Base-by-base conservation (phyloP, 2,329 filamentous ascomycete species). In the Colletotrichum somersetense region DNA sequence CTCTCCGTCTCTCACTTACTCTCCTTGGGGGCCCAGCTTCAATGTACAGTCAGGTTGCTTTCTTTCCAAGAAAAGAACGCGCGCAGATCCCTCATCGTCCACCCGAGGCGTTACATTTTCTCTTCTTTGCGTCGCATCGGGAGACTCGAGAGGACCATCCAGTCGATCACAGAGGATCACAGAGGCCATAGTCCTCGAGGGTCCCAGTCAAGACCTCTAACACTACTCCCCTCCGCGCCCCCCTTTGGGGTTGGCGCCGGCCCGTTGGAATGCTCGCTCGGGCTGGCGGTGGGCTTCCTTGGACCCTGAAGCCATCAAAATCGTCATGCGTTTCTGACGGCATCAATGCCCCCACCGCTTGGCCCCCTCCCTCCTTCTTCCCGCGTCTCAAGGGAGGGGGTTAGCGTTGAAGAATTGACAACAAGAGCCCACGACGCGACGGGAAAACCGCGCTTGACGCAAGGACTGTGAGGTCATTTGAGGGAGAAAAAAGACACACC, bases 391-490 rank as follows among this genome's bases (percentile, higher is more conserved):
- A 63, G 68, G 67, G n/a, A 26, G 26, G 30, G 20, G 42, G 16
- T 44, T 12, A 23, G 33, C 33, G 10, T 65, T 53, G 58, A 71
- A 35, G 61, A 63, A 33, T 18, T n/a, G 46, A 56, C 3, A 46
- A 67, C 40, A 30, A 30, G 38, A n/a, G n/a, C 46, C 1, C n/a
- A 62, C 30, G 46, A 58, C 64, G 52, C 44, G 57, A 55, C 10
- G 61, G 46, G 44, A 18, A 48, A 52, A 63, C n/a, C 42, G 58
- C 58, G 68, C 68, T 71, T 71, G 58, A 71, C 64, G 44, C 58
- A 71, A 68, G 52, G 44, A 53, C 61, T 63, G 68, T 71, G 68
- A 71, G 68, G 68, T 68, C 64, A 71, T 63, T 23, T 2, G 20
- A 12, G 46, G 6, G 2, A n/a, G 7, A 20, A 4, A 6, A 4